These are phyloP conservation scores for Saturnispora ahearnii DNA, from an alignment of 805 yeast species.

Conservation along the genomic window DNA sequence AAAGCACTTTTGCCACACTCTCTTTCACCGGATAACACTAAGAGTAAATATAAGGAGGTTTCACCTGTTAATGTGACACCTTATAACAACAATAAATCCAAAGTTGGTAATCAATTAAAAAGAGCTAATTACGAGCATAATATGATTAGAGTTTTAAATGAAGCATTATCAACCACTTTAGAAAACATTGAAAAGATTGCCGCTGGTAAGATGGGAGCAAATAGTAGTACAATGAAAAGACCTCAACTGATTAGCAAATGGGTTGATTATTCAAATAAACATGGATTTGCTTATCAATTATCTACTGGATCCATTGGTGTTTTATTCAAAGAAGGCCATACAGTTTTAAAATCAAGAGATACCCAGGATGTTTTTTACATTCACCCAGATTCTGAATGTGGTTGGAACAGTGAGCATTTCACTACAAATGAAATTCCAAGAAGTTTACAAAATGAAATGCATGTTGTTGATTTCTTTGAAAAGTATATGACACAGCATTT, in stretches of 20 bases:
- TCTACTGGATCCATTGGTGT: slow-evolving; percentile 89
- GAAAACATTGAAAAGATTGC: slow-evolving; percentile 23
- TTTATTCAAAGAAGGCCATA: slow-evolving; percentile 74
- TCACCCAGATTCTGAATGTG: slow-evolving; percentile 37
- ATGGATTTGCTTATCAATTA: slow-evolving; percentile 89
- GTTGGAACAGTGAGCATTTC: slow-evolving; percentile 47
- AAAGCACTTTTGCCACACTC: slow-evolving; percentile 74
- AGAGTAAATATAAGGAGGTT: slow-evolving; percentile 74
- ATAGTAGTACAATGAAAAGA: slow-evolving; percentile 25
- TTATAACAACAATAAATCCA: slow-evolving; percentile 15
- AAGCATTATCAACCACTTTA: slow-evolving; percentile 22
- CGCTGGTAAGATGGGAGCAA: slow-evolving; percentile 14
- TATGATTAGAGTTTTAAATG: slow-evolving; percentile 22
- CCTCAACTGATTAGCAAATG: slow-evolving; percentile 83
- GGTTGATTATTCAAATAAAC: slow-evolving; percentile 96
- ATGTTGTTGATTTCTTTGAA: slow-evolving; percentile 80
- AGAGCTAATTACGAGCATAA: slow-evolving; percentile 24
- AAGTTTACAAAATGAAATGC: slow-evolving; percentile 58
- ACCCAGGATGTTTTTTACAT: slow-evolving; percentile 60
- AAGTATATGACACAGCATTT: slow-evolving; percentile 87
- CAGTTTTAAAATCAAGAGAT: slow-evolving; percentile 64
- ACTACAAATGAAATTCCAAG: slow-evolving; percentile 35
- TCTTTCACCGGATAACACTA: slow-evolving; percentile 87
- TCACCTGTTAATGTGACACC: slow-evolving; percentile 22
- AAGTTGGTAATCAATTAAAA: slow-evolving; percentile 22